These are phyloP conservation scores for Apiospora sp. DNA, from an alignment of 2,329 filamentous ascomycete species.

Conservation along the genomic window DNA sequence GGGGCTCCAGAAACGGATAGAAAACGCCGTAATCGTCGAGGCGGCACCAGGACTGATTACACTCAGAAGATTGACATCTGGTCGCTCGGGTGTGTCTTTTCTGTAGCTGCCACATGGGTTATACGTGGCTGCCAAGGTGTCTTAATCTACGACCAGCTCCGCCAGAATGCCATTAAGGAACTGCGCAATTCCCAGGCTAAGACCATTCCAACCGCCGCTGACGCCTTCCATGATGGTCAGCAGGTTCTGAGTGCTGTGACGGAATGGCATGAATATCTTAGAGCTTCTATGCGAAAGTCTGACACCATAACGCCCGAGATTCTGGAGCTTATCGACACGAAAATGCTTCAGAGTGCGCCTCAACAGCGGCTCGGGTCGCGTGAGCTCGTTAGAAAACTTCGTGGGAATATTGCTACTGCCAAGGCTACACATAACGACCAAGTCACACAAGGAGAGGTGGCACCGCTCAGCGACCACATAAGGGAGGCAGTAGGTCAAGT, in stretches of 20 bases:
- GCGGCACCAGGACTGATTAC: constrained; percentile 23
- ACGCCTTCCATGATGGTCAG: constrained; percentile 38
- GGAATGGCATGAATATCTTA: constrained; percentile 37
- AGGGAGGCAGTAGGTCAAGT: background rate
- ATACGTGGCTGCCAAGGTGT: constrained; percentile 44
- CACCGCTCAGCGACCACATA: background rate
- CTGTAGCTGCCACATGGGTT: constrained; percentile 47
- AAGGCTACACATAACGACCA: background rate
- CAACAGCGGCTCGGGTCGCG: background rate
- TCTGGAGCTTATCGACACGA: constrained; percentile 37
- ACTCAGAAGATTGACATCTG: constrained; percentile 42
- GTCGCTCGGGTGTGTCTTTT: constrained; percentile 50
- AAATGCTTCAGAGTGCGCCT: constrained; percentile 30
- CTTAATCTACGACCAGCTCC: constrained; percentile 35
- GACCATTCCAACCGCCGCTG: constrained; percentile 20
- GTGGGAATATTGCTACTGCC: constrained; percentile 15
- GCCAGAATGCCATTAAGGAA: constrained; percentile 26
- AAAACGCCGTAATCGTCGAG: background rate
- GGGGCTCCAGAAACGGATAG: constrained; percentile 26
- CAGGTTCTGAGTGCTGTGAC: constrained; percentile 33
- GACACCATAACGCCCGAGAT: constrained; percentile 35
- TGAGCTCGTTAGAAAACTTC: background rate
- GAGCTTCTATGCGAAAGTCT: constrained; percentile 27
- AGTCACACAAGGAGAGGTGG: background rate
- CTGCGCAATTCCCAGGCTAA: background rate